These are phyloP conservation scores for Skeletonema tropicum DNA, from an alignment of 108 stramenopile genomes.

Conservation along the genomic window DNA sequence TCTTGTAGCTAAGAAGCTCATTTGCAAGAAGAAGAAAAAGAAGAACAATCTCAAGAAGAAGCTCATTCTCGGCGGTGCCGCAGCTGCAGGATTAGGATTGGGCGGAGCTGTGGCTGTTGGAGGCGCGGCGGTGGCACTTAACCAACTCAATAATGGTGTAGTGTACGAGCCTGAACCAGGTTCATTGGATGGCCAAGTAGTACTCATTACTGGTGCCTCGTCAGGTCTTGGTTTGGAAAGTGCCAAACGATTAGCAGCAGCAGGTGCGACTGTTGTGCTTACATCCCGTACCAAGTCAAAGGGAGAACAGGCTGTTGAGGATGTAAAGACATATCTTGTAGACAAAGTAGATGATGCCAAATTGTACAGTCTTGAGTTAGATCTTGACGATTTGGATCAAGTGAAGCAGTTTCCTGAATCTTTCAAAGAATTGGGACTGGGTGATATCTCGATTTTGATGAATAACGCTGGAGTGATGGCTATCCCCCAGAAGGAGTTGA, in stretches of 20 bases:
- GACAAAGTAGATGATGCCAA: conserved; percentile 33
- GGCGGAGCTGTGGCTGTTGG: background rate
- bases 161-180: conserved; percentile 22
- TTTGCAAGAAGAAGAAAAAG: conserved; percentile 15
- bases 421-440: conserved; percentile 41
- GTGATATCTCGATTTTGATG: conserved; percentile 67
- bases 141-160: conserved; percentile 17
- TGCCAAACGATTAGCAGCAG: conserved; percentile 70
- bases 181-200: conserved; percentile 59
- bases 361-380: conserved; percentile 56
- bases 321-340: conserved; percentile 52
- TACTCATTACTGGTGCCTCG: conserved; percentile 80
- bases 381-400: conserved; percentile 65
- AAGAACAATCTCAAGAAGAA: conserved; percentile 8
- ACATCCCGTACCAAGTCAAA: conserved; percentile 62
- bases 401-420: conserved; percentile 65
- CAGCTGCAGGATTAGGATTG: background rate
- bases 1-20: background rate
- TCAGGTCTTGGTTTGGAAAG: conserved; percentile 86
- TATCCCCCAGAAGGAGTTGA: conserved; percentile 65
- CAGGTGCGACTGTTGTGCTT: conserved; percentile 83
- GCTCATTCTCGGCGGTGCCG: conserved; percentile 8
- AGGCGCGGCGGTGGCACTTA: background rate
- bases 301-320: conserved; percentile 58
- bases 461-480: conserved; percentile 95